Evolutionary conservation across 768 basidiomycete genomes (phyloP).

Genomic region (Russula vinacea): DNA sequence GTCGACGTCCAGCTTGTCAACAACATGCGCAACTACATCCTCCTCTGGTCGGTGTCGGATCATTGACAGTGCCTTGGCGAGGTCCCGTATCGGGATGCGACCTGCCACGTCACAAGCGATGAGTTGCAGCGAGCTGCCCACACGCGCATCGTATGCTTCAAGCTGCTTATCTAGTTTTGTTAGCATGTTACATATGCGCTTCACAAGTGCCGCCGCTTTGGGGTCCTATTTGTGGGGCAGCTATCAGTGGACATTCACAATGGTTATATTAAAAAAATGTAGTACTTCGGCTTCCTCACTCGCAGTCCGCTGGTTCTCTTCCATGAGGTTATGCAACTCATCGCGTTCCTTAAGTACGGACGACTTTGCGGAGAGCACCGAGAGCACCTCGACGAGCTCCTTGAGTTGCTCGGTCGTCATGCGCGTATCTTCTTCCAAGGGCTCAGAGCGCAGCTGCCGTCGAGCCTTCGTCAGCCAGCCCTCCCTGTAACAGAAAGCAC

Average conservation of each 20-base stretch:
- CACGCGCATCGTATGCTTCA: constrained; percentile 85
- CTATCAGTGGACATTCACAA: constrained; percentile 15
- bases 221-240: constrained; percentile 52
- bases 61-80: constrained; percentile 86
- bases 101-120: constrained; percentile 85
- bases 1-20: constrained; percentile 93
- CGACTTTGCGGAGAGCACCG: constrained; percentile 88
- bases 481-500: not conserved
- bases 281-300: constrained; percentile 50
- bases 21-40: constrained; percentile 79
- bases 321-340: constrained; percentile 87
- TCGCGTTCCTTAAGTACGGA: constrained; percentile 94
- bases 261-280: not conserved
- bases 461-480: not conserved
- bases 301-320: constrained; percentile 87
- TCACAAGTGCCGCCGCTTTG: constrained; percentile 82
- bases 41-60: constrained; percentile 93
- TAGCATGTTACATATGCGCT: constrained; percentile 93
- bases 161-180: constrained; percentile 93
- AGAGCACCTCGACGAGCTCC: constrained; percentile 88
- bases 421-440: constrained; percentile 64
- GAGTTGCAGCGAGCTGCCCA: constrained; percentile 80
- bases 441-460: constrained; percentile 60
- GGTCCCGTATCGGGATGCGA: constrained; percentile 81
- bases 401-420: constrained; percentile 97